Evolutionary conservation across 2,329 filamentous ascomycete genomes (phyloP).

Genomic region (Calonectria honghensis): DNA sequence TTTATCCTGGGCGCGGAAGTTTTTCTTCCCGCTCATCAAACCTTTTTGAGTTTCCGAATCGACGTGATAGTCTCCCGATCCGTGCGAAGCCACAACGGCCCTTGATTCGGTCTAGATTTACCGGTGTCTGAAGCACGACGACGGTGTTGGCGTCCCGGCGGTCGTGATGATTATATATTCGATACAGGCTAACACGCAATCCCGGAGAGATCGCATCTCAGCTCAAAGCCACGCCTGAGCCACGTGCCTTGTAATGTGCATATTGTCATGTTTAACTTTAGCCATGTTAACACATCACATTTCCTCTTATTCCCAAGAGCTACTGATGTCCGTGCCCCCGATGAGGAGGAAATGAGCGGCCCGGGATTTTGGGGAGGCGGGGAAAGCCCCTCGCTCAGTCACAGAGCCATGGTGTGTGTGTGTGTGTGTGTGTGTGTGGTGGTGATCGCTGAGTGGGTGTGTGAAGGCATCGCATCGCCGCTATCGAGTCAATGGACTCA

Average conservation of each 20-base stretch:
- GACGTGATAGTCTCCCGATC: slow-evolving; percentile 2
- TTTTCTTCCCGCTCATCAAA: not conserved
- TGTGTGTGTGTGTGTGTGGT: not conserved
- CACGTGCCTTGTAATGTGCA: slow-evolving; percentile 2
- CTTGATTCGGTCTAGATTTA: slow-evolving; percentile 1
- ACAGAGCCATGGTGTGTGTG: not conserved
- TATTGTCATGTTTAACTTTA: not conserved
- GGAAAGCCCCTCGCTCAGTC: not conserved
- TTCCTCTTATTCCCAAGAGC: not conserved
- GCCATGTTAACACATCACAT: not conserved
- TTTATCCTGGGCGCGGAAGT: slow-evolving; percentile 9
- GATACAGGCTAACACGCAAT: not conserved
- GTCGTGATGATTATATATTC: not conserved
- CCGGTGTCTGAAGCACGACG: not conserved
- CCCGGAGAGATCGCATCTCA: not conserved
- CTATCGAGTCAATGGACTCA: not conserved
- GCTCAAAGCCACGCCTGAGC: slow-evolving; percentile 10
- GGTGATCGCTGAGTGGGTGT: not conserved
- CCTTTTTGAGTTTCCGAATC: slow-evolving; percentile 5
- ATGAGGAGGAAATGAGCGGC: not conserved
- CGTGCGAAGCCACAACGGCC: not conserved
- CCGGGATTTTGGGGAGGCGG: not conserved
- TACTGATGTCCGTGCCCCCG: not conserved
- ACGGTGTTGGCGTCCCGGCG: not conserved
- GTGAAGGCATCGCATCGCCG: too few species aligned